Percentiles rank a stretch among this genome's conserved stretches.
Evolutionary conservation across 164 flowering plant genomes (phyloP).

Genomic region (Euptelea pleiosperma): DNA sequence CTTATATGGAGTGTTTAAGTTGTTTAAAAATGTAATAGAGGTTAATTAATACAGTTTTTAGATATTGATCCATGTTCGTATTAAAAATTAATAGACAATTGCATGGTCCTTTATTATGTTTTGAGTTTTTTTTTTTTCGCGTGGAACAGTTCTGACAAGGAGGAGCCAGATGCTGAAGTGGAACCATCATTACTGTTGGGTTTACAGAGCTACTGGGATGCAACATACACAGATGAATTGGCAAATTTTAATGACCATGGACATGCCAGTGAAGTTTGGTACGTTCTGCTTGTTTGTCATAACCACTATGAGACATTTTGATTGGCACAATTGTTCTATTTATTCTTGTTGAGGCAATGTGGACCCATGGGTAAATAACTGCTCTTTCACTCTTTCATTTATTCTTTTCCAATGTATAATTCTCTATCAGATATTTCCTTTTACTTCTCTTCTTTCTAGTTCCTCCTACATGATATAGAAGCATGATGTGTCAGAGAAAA

Average conservation of each 20-base stretch:
- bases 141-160: conserved; percentile 83
- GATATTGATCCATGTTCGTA: not conserved
- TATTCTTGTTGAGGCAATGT: too few species aligned
- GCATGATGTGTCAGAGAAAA: too few species aligned
- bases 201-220: conserved; percentile 90
- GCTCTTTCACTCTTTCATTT: too few species aligned
- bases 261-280: conserved; percentile 93
- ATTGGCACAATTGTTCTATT: too few species aligned
- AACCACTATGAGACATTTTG: too few species aligned
- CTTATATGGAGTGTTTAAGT: not conserved
- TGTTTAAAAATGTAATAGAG: not conserved
- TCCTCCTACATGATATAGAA: too few species aligned
- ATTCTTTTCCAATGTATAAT: too few species aligned
- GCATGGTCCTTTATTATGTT: not conserved
- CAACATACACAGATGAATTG: conserved; percentile 79
- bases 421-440: too few species aligned
- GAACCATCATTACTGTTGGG: conserved; percentile 72
- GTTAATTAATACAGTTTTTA: too few species aligned
- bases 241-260: conserved; percentile 88
- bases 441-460: too few species aligned
- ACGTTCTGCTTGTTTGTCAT: conserved; percentile 20
- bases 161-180: conserved; percentile 74
- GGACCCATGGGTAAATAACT: too few species aligned
- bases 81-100: not conserved
- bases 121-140: not conserved